Base-by-base conservation (phyloP, 2,329 filamentous ascomycete genomes). In the Akanthomyces uredinophilus region DNA sequence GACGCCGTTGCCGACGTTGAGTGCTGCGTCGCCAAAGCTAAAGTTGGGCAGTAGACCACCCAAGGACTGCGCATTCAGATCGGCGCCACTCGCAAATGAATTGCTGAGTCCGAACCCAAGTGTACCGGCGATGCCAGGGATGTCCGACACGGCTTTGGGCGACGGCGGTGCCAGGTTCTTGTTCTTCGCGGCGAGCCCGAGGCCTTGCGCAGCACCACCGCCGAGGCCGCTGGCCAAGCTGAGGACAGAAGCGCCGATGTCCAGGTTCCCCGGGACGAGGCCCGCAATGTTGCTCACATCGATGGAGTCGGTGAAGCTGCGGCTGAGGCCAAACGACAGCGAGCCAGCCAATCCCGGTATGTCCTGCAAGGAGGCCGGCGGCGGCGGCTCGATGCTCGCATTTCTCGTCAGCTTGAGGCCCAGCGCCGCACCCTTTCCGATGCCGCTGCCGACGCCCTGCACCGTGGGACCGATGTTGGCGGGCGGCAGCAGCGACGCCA, bases 1-100 rank as follows among this genome's bases (percentile, higher is more conserved):
- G 29, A 65, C 20, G 18, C 63, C 63, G 13, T 47, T 53, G n/a
- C 63, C 63, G 22, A 63, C 32, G 27, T 50, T 46, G 16, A 63
- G 29, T 2, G 61, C 60, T 6, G 63, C 53, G 7, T 51, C n/a
- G 35, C 54, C 57, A 35, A 64, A 43, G 27, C 47, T 59, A 22
- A 47, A 22, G 10, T 13, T 47, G n/a, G 44, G 44, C 2, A 47
- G 20, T 22, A 47, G n/a, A 24, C n/a, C n/a, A 10, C n/a, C 44
- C 8, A 47, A n/a, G n/a, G 20, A 22, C n/a, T 47, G n/a, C 11
- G n/a, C n/a, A n/a, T 24, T 47, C n/a, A 47, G 10, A 24, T 47
- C 13, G 44, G 20, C 20, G 11, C 44, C 44, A 11, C 20, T 20
- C 1, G 44, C 10, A 27, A 47, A 47, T 10, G 44, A 47, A n/a